Evolutionary conservation across 1,284 basidiomycete genomes (phyloP).

Genomic region (Cryptococcus maquisensis): DNA sequence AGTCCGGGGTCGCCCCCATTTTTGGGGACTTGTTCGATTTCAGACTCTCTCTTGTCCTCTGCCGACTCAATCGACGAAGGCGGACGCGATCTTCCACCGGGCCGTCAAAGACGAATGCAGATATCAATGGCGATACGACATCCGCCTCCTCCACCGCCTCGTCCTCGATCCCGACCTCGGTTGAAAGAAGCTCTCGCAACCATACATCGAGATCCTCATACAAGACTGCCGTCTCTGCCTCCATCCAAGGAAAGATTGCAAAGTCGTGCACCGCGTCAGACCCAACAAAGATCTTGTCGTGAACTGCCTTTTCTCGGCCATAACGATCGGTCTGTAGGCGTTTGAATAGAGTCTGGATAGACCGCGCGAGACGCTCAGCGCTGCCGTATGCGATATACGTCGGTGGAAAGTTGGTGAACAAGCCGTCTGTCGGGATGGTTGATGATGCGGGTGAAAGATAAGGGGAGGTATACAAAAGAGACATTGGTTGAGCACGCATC

Average conservation of each 20-base stretch:
- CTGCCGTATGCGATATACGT: conserved; percentile 39
- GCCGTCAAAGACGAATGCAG: background rate
- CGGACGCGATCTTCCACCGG: conserved; percentile 5
- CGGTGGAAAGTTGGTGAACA: conserved; percentile 35
- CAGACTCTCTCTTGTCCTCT: conserved; percentile 12
- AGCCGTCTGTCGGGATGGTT: conserved; percentile 19
- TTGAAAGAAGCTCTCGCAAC: conserved; percentile 29
- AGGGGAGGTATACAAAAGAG: conserved; percentile 27
- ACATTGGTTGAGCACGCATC: conserved; percentile 30
- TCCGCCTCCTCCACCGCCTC: conserved; percentile 8
- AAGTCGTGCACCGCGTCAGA: conserved; percentile 43
- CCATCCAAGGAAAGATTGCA: conserved; percentile 43
- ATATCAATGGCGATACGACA: no score
- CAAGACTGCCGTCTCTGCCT: conserved; percentile 29
- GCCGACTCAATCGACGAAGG: conserved; percentile 7
- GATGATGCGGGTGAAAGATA: conserved; percentile 41
- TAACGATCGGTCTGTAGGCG: conserved; percentile 23
- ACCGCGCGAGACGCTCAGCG: conserved; percentile 36
- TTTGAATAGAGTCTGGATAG: conserved; percentile 32
- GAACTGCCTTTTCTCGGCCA: background rate
- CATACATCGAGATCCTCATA: conserved; percentile 40
- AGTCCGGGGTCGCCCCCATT: conserved; percentile 17
- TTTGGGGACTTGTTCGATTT: conserved; percentile 20
- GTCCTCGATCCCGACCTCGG: conserved; percentile 8
- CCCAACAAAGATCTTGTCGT: conserved; percentile 23